Base-by-base conservation (phyloP, 768 basidiomycete species). In the Pleurotus citrinopileatus region DNA sequence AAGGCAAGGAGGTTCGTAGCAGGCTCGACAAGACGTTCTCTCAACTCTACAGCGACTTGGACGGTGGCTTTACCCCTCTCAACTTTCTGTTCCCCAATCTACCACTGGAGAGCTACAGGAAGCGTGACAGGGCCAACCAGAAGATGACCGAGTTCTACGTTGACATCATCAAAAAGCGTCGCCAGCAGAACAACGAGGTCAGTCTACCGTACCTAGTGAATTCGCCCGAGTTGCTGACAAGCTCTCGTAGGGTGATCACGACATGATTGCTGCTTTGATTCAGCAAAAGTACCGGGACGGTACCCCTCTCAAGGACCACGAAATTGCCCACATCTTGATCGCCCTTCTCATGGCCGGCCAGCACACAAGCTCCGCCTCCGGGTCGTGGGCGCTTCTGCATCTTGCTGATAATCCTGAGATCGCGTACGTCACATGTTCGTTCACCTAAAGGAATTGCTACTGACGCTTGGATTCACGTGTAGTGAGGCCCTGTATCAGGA, bases 331-430 rank as follows among this genome's bases (percentile, higher is more conserved):
- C 66, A 95, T 99, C 65, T 86, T 99, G 88, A 99, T 98, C 63
- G 97, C 97, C 13, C 82, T 99, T 42, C 85, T 99, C 59, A 98
- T 99, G 97, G 97, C 97, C 40, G 97, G 97, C 34, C 97, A 99
- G 73, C 97, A 99, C 71, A 99, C 97, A 0, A 92, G 90, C 61
- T 97, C 97, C 12, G 87, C 97, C 2, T 88, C 92, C 19, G 86
- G 86, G 27, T 87, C 94, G 8, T 99, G 97, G 97, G 67, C 86
- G 13, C 76, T 98, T 34, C 81, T 98, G 38, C 93, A 97, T 64
- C 68, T 98, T 26, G 96, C 94, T 25, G 73, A 82, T 58, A 80
- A 86, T 43, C 81, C 80, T 1, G 83, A 89, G 22, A 62, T 95
- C 57, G 84, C 82, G 91, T 94, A 65, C 62, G 87, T 80, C 34